Base-by-base conservation (phyloP, 495 filamentous ascomycete genomes). In the Penicillium goetzii region DNA sequence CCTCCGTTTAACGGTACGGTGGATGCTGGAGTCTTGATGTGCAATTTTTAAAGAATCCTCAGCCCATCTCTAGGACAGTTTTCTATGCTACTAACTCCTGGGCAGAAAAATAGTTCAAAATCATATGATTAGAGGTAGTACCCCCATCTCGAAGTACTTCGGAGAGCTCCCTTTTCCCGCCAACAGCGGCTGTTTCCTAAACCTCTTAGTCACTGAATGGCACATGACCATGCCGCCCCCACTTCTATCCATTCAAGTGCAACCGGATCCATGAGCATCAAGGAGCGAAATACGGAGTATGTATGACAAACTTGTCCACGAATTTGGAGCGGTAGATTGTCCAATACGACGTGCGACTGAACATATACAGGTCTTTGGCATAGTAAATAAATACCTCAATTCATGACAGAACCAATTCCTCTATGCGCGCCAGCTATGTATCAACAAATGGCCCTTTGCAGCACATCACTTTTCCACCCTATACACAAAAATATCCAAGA, bases 201-300 rank as follows among this genome's bases (percentile, higher is more conserved):
- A 6, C 11, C 21, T 23, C 21, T 47, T 25, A 47, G 43, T 47
- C 43, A 47, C 14, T 9, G 43, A n/a, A 0, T 21, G n/a, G 43
- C 43, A 47, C 43, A 47, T 47, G 43, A 47, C 19, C 21, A 21
- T 47, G 43, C 19, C 12, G 43, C 43, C 43, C 43, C 43, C 43
- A 23, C 21, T 25, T 14, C 43, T 25, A 25, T 41, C n/a, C n/a
- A n/a, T n/a, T n/a, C 38, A 15, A 41, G 38, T 41, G 38, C 38
- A 41, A 41, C 38, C 38, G 38, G 38, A 41, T 41, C n/a, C n/a
- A n/a, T n/a, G n/a, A n/a, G n/a, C n/a, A n/a, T 43, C 40, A 9
- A 9, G n/a, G 38, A 40, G 38, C 38, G 15, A 40, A 40, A 14
- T 17, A 43, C 17, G 6, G 10, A 34, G 41, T 19, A 43, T 43